Percentiles rank a stretch among this genome's conserved stretches.
phyloP scores from a whole-genome alignment of 169 alveolate species.

The Amoebophrya sp. region DNA sequence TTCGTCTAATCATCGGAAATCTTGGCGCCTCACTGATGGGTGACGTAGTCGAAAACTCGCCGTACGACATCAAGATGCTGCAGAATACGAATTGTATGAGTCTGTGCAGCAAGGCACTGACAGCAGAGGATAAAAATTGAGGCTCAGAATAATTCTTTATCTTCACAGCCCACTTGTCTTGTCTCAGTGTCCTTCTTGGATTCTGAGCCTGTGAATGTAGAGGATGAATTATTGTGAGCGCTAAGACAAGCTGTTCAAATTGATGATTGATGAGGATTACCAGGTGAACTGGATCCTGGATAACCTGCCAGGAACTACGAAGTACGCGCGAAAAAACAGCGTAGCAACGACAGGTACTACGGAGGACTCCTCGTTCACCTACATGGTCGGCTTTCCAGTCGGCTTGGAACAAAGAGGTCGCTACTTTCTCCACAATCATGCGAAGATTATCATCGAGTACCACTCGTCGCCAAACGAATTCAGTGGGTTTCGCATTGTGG shows the following conservation, averaged over 20 bases:
- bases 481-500: slow-evolving; percentile 57
- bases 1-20: not conserved
- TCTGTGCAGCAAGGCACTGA: not conserved
- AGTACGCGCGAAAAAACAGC: not conserved
- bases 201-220: no score
- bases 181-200: no score
- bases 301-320: slow-evolving; percentile 33
- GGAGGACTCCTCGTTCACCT: not conserved
- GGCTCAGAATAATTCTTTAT: no score
- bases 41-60: slow-evolving; percentile 44
- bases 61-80: slow-evolving; percentile 40
- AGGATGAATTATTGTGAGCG: no score
- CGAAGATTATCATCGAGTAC: slow-evolving; percentile 49
- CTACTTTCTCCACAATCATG: slow-evolving; percentile 50
- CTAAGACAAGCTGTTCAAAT: not conserved
- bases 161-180: no score
- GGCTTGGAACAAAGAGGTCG: slow-evolving; percentile 36
- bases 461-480: slow-evolving; percentile 38
- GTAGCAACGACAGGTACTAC: not conserved
- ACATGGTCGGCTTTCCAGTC: slow-evolving; percentile 48
- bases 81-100: not conserved
- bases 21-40: slow-evolving; percentile 45
- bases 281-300: slow-evolving; percentile 39
- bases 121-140: not conserved
- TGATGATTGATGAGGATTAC: slow-evolving; percentile 24